Evolutionary conservation across 2,329 filamentous ascomycete species (phyloP).

Genomic region (Diplodia corticola): DNA sequence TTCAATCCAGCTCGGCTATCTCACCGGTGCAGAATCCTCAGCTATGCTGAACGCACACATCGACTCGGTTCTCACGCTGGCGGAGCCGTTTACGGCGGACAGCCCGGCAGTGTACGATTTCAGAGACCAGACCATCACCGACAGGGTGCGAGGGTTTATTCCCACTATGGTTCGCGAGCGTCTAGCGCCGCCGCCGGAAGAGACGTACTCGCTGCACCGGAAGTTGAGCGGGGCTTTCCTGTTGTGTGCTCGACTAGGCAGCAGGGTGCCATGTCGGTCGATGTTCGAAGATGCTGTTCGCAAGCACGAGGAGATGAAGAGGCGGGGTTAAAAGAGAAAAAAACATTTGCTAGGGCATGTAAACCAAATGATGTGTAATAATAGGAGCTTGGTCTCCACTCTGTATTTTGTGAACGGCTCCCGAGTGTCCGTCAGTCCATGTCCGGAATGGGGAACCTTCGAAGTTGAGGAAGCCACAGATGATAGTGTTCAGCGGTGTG

Average conservation of each 20-base stretch:
- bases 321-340: background rate
- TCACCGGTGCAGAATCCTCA: conserved; percentile 84
- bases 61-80: conserved; percentile 83
- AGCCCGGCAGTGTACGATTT: conserved; percentile 91
- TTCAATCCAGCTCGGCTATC: conserved; percentile 79
- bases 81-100: conserved; percentile 77
- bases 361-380: conserved; percentile 6
- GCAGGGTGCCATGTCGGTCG: conserved; percentile 75
- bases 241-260: conserved; percentile 83
- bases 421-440: background rate
- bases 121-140: conserved; percentile 90
- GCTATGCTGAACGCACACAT: conserved; percentile 89
- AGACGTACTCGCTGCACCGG: conserved; percentile 93
- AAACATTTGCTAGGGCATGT: background rate
- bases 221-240: conserved; percentile 95
- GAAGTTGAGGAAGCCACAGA: background rate
- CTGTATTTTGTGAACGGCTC: background rate
- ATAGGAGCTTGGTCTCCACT: background rate
- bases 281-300: conserved; percentile 66
- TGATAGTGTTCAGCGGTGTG: background rate
- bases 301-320: conserved; percentile 32
- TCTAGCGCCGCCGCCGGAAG: conserved; percentile 87
- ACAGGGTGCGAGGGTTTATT: conserved; percentile 83
- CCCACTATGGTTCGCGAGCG: conserved; percentile 91
- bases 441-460: background rate